Evolutionary conservation across 768 basidiomycete species (phyloP).

Genomic region (Gymnopilus junonius): DNA sequence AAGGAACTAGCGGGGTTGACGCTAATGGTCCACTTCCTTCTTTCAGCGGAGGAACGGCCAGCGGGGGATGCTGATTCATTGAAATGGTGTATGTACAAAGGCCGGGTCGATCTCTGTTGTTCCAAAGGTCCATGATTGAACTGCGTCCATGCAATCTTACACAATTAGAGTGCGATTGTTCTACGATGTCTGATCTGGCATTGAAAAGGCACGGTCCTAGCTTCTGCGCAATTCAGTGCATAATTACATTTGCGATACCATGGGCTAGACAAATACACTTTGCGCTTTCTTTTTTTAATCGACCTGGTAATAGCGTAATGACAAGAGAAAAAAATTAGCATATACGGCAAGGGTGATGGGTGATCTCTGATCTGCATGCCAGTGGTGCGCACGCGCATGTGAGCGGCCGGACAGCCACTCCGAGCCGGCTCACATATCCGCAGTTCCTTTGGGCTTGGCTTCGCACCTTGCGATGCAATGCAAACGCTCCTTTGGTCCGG

Average conservation of each 20-base stretch:
- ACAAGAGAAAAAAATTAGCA: background rate
- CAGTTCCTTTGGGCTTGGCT: background rate
- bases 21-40: background rate
- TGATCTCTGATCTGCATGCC: background rate
- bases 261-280: background rate
- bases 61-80: background rate
- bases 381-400: background rate
- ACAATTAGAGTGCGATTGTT: background rate
- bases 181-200: background rate
- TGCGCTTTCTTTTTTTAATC: background rate
- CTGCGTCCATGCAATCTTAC: background rate
- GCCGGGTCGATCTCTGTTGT: background rate
- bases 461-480: background rate
- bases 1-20: background rate
- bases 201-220: background rate
- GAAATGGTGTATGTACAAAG: background rate
- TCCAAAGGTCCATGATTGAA: background rate
- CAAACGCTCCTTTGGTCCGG: background rate
- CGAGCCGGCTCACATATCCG: constrained; percentile 2
- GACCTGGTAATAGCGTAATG: background rate
- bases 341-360: background rate
- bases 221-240: background rate
- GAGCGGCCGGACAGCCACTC: background rate
- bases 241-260: background rate
- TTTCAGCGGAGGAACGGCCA: background rate